A percentile compares a stretch with the other conserved stretches of the same genome.
Conservation (phyloP, 2,329 filamentous ascomycete genomes). For the Erysiphe pulchra region DNA sequence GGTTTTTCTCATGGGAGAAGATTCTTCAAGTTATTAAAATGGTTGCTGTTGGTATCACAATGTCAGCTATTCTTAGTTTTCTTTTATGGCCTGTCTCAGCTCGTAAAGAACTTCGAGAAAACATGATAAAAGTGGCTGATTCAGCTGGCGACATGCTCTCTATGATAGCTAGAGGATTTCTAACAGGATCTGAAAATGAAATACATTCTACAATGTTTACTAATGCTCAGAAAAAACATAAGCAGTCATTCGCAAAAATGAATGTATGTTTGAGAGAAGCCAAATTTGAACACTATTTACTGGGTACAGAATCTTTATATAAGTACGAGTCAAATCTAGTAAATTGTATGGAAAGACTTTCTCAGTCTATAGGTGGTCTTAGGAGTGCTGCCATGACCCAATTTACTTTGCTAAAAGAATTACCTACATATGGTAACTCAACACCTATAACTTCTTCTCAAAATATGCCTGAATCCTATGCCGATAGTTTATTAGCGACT, state of each 20-base stretch:
- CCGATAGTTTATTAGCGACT: constrained; percentile 6
- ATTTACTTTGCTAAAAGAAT: constrained; percentile 55
- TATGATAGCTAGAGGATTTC: constrained; percentile 57
- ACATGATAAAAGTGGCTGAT: constrained; percentile 47
- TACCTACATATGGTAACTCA: constrained; percentile 3
- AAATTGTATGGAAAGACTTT: constrained; percentile 59
- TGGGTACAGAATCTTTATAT: constrained; percentile 59
- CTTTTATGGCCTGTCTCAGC: constrained; percentile 58
- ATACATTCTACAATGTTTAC: constrained; percentile 40
- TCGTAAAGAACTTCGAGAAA: constrained; percentile 42
- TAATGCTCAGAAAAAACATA: constrained; percentile 35
- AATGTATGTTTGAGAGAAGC: constrained; percentile 60
- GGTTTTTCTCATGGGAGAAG: constrained; percentile 58
- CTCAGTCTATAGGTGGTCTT: constrained; percentile 73
- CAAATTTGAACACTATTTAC: constrained; percentile 65
- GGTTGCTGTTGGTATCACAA: constrained; percentile 50
- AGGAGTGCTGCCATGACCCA: constrained; percentile 76
- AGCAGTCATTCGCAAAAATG: constrained; percentile 40
- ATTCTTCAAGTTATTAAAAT: constrained; percentile 65
- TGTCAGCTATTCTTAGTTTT: constrained; percentile 49
- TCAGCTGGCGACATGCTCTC: constrained; percentile 60
- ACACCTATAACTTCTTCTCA: constrained; percentile 4
- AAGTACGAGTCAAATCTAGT: constrained; percentile 54
- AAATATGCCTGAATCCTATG: constrained; percentile 2
- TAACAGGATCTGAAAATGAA: constrained; percentile 60